phyloP scores from a whole-genome alignment of 306 rosid species.

The Acacia crassicarpa region DNA sequence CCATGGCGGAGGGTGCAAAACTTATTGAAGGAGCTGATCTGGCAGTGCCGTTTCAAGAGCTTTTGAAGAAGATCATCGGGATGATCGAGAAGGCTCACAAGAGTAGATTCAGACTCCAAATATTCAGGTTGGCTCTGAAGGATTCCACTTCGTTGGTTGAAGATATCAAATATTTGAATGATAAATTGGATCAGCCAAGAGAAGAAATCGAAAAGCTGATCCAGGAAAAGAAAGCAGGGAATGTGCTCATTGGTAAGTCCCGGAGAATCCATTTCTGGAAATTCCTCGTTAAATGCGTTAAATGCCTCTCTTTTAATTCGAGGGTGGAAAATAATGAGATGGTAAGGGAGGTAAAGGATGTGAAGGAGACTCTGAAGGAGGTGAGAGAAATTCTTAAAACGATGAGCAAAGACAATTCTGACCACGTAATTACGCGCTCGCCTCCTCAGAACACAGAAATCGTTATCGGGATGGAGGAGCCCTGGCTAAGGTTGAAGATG shows the following conservation, averaged over 20 bases:
- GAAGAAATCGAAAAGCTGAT: slow-evolving; percentile 30
- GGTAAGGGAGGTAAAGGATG: slow-evolving; percentile 16
- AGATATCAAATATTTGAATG: slow-evolving; percentile 23
- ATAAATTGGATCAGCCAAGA: slow-evolving; percentile 19
- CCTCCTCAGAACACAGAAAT: slow-evolving; percentile 31
- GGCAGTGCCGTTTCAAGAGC: neutral
- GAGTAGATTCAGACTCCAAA: neutral
- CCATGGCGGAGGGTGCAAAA: slow-evolving; percentile 17
- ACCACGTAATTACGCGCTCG: neutral
- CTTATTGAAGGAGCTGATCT: neutral
- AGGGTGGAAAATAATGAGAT: neutral
- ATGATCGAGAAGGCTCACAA: neutral
- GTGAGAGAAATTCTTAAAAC: slow-evolving; percentile 6
- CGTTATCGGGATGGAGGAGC: slow-evolving; percentile 41
- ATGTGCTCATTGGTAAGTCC: neutral
- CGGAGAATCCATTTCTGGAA: neutral
- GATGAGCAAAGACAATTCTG: neutral
- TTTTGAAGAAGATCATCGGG: neutral
- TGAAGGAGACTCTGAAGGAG: slow-evolving; percentile 21
- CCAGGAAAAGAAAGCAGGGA: neutral
- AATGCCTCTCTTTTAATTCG: neutral
- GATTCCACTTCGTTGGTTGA: slow-evolving; percentile 6
- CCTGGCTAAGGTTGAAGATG: slow-evolving; percentile 38
- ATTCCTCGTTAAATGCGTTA: neutral
- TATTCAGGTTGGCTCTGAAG: slow-evolving; percentile 12